Evolutionary conservation across 805 yeast species (phyloP), one percentile per base, ranked within the genome.

Genomic region (Kuraishia piskuri): DNA sequence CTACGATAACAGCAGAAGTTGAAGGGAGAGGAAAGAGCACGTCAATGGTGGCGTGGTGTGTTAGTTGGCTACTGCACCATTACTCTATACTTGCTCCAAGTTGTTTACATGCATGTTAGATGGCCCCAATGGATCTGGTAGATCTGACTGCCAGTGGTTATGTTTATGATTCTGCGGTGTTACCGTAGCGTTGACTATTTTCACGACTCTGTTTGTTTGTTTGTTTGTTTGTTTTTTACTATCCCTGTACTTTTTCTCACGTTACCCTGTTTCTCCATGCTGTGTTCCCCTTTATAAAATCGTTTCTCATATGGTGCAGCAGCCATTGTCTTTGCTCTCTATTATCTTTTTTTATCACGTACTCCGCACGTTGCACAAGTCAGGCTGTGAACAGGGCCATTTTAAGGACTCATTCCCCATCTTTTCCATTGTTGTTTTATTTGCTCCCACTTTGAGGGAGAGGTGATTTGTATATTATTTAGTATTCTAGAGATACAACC

Each of bases 1-100:
- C n/a, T 45, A 45, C 47, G 48, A 22, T 45, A 22, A 21, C 48
- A 45, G 46, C 12, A 40, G 24, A 45, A 45, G 48, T 45, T 45
- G 21, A 21, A 19, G 5, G 21, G 5, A 20, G 23, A 45, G 17
- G 40, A 31, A 31, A 9, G 40, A 10, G 40, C 9, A 31, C 17
- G 9, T 31, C 40, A 9, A 31, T n/a, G n/a, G n/a, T n/a, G n/a
- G n/a, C n/a, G n/a, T n/a, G n/a, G n/a, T n/a, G n/a, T n/a, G n/a
- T n/a, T n/a, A n/a, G n/a, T n/a, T n/a, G n/a, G n/a, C n/a, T n/a
- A n/a, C n/a, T n/a, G n/a, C n/a, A n/a, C n/a, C n/a, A n/a, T n/a
- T n/a, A n/a, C n/a, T n/a, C n/a, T n/a, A n/a, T n/a, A n/a, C n/a
- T n/a, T n/a, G n/a, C n/a, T n/a, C n/a, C n/a, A n/a, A n/a, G n/a